phyloP scores from a whole-genome alignment of 306 rosid genomes.

The Canavalia ensiformis region DNA sequence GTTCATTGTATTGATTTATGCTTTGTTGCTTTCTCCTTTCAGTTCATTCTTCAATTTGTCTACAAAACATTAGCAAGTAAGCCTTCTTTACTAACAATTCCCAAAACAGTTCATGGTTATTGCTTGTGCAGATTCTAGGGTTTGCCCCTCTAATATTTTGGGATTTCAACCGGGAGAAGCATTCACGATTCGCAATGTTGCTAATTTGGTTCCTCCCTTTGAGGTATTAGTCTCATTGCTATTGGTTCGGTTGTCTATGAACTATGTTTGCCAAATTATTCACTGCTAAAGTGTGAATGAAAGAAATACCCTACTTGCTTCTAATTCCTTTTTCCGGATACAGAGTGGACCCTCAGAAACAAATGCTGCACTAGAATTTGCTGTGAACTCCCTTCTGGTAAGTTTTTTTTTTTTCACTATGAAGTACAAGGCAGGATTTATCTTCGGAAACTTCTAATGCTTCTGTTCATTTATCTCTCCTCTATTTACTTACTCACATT shows the following conservation, averaged over 20 bases:
- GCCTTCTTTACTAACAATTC: conserved; percentile 58
- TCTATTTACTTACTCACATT: conserved; percentile 14
- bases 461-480: conserved; percentile 17
- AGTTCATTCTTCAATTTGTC: conserved; percentile 32
- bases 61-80: conserved; percentile 12
- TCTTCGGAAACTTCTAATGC: conserved; percentile 22
- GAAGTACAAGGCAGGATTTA: conserved; percentile 19
- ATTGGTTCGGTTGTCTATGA: conserved; percentile 27
- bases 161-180: conserved; percentile 99
- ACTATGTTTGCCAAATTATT: conserved; percentile 7
- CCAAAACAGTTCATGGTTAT: conserved; percentile 91
- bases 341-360: conserved; percentile 94
- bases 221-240: conserved; percentile 62
- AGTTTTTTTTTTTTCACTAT: conserved; percentile 41
- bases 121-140: conserved; percentile 99
- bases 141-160: conserved; percentile 85
- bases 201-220: conserved; percentile 90
- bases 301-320: conserved; percentile 16
- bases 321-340: conserved; percentile 43
- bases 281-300: conserved; percentile 18
- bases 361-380: conserved; percentile 93
- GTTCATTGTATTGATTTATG: conserved; percentile 18
- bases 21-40: conserved; percentile 36
- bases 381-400: conserved; percentile 84
- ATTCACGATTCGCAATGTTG: conserved; percentile 84